Conservation (phyloP, 495 filamentous ascomycete genomes). For the Aspergillus incahuasiensis region DNA sequence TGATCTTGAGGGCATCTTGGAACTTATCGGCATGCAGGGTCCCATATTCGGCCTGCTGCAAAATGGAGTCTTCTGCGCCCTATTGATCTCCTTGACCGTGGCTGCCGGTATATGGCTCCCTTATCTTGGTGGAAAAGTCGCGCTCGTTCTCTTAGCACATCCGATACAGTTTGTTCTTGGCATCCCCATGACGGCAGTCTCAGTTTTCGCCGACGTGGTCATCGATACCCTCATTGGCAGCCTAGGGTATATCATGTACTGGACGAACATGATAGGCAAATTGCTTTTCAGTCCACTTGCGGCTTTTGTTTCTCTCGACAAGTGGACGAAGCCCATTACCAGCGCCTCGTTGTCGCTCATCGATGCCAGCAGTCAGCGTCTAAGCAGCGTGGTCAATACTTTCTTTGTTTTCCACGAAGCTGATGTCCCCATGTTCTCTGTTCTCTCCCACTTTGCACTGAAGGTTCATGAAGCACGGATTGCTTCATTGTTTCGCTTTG, state of each 20-base stretch:
- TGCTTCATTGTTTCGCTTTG: conserved; percentile 15
- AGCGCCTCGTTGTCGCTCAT: conserved; percentile 45
- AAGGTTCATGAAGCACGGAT: conserved; percentile 46
- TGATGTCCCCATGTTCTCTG: conserved; percentile 58
- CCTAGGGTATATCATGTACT: conserved; percentile 53
- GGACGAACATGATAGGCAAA: conserved; percentile 41
- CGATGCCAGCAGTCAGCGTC: conserved; percentile 37
- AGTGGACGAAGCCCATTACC: conserved; percentile 39
- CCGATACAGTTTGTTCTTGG: conserved; percentile 64
- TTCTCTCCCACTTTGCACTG: conserved; percentile 56
- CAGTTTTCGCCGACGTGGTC: conserved; percentile 65
- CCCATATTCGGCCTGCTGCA: conserved; percentile 85
- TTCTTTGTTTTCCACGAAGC: conserved; percentile 47
- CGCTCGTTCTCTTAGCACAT: conserved; percentile 72
- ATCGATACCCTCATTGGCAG: conserved; percentile 57
- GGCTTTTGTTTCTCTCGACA: conserved; percentile 36
- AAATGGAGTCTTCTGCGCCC: conserved; percentile 88
- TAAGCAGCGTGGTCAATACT: conserved; percentile 40
- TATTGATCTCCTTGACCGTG: conserved; percentile 83
- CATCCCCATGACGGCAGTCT: conserved; percentile 65
- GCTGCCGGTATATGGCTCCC: conserved; percentile 82
- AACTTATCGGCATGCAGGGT: conserved; percentile 94
- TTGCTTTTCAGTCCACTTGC: conserved; percentile 42
- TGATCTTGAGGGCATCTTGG: conserved; percentile 95
- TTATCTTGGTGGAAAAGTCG: conserved; percentile 82